Percentiles rank a stretch among this genome's conserved stretches.
phyloP scores from a whole-genome alignment of 1,284 basidiomycete species.

The Rhodotorula mucilaginosa region DNA sequence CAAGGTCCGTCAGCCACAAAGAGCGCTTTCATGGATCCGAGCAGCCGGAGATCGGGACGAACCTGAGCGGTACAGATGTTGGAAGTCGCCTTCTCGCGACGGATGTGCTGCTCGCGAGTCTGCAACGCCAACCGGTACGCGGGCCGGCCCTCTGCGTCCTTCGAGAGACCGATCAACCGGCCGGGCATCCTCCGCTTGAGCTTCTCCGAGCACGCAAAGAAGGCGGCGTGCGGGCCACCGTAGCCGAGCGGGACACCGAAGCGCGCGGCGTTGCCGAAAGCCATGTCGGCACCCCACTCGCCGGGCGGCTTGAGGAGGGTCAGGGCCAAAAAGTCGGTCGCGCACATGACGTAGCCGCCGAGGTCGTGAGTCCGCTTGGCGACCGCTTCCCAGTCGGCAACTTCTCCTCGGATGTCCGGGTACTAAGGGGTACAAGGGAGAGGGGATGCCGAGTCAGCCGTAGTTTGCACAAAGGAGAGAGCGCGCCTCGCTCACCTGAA shows the following conservation, averaged over 20 bases:
- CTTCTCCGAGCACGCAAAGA: conserved; percentile 90
- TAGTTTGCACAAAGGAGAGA: too few relatives aligned
- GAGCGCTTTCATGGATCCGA: neutral
- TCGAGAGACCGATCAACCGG: conserved; percentile 84
- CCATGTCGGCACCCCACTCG: conserved; percentile 98
- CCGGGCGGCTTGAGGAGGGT: conserved; percentile 93
- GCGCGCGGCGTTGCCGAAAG: conserved; percentile 88
- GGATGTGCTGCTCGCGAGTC: conserved; percentile 94
- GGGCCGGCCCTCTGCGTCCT: conserved; percentile 75
- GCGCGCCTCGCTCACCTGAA: conserved; percentile 57
- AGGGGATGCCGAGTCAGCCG: conserved; percentile 52
- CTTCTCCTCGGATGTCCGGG: conserved; percentile 82
- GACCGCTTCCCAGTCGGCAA: conserved; percentile 72
- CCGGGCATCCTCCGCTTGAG: conserved; percentile 98
- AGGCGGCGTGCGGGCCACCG: conserved; percentile 55
- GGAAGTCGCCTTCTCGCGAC: conserved; percentile 75
- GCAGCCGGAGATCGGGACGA: neutral
- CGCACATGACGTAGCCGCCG: conserved; percentile 77
- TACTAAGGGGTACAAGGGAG: conserved; percentile 43
- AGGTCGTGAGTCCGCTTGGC: conserved; percentile 69
- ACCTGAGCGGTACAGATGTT: conserved; percentile 35
- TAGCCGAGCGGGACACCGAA: conserved; percentile 66
- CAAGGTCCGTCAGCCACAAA: neutral
- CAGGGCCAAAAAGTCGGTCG: conserved; percentile 87
- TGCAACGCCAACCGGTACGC: conserved; percentile 93